Conservation (phyloP, 805 yeast species). For the Candida ipomoeae region DNA sequence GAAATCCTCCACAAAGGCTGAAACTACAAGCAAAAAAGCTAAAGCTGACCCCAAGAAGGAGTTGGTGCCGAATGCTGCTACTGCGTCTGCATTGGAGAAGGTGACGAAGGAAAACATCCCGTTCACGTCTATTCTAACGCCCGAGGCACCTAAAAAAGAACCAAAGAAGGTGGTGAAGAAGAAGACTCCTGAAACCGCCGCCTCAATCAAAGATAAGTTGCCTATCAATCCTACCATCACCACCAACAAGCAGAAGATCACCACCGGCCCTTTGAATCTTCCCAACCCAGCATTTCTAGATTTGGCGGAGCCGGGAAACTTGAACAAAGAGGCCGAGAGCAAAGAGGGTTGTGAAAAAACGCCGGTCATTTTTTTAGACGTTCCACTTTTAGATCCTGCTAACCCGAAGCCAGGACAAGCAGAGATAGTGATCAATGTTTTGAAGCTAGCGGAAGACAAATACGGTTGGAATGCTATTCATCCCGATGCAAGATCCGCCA, state of each 20-base stretch:
- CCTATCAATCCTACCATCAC: constrained; percentile 22
- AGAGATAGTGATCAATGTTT: constrained; percentile 66
- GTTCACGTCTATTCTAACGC: neutral
- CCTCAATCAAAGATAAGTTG: constrained; percentile 13
- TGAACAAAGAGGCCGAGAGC: constrained; percentile 7
- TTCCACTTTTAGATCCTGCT: constrained; percentile 46
- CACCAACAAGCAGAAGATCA: constrained; percentile 17
- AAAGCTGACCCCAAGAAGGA: constrained; percentile 6
- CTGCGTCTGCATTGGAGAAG: neutral
- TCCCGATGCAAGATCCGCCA: constrained; percentile 59
- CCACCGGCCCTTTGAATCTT: constrained; percentile 6
- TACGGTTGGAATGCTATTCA: constrained; percentile 75
- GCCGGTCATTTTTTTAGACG: constrained; percentile 53
- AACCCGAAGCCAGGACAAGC: constrained; percentile 53
- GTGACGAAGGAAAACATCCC: neutral
- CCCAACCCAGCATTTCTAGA: constrained; percentile 18
- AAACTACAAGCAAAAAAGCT: constrained; percentile 10
- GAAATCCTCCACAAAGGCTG: constrained; percentile 10
- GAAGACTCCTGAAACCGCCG: constrained; percentile 18
- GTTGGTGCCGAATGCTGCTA: neutral
- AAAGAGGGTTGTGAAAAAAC: constrained; percentile 15
- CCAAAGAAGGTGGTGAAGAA: constrained; percentile 15
- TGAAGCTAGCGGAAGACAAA: constrained; percentile 73
- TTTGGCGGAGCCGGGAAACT: constrained; percentile 8
- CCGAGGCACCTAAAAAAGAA: constrained; percentile 9